Conservation (phyloP, 163 green algal genomes). For the Trebouxia gelatinosa region DNA sequence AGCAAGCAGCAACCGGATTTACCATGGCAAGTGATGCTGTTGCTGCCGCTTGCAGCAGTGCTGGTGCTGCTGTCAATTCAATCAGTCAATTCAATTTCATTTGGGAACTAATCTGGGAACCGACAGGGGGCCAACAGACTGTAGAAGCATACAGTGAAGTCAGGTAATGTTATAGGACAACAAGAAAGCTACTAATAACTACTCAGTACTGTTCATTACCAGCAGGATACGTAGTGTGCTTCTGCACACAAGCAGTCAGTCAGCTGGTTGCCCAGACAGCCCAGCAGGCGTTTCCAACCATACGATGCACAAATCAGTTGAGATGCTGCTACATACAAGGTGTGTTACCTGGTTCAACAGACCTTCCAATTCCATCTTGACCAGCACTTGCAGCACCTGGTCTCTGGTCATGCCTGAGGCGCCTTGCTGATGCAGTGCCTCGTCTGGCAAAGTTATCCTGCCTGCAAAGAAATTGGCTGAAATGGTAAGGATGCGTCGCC, state of each 20-base stretch:
- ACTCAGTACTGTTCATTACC: background rate
- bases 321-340: too few relatives aligned
- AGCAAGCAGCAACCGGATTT: background rate
- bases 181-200: too few relatives aligned
- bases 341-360: conserved; percentile 20
- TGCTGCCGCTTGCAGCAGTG: background rate
- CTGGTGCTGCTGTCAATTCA: too few relatives aligned
- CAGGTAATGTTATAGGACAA: too few relatives aligned
- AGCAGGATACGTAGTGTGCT: background rate
- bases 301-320: too few relatives aligned
- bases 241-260: background rate
- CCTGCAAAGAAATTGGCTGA: background rate
- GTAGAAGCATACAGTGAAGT: too few relatives aligned
- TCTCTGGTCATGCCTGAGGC: background rate
- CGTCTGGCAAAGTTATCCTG: background rate
- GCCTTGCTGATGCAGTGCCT: background rate
- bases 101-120: too few relatives aligned
- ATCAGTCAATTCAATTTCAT: too few relatives aligned
- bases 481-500: too few relatives aligned
- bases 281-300: too few relatives aligned
- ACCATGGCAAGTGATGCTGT: too few relatives aligned
- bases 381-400: conserved; percentile 13
- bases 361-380: conserved; percentile 27
- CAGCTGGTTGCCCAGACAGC: background rate
- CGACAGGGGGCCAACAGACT: too few relatives aligned